Evolutionary conservation across 208 protist genomes (phyloP).

Genomic region (Strigomonas culicis): DNA sequence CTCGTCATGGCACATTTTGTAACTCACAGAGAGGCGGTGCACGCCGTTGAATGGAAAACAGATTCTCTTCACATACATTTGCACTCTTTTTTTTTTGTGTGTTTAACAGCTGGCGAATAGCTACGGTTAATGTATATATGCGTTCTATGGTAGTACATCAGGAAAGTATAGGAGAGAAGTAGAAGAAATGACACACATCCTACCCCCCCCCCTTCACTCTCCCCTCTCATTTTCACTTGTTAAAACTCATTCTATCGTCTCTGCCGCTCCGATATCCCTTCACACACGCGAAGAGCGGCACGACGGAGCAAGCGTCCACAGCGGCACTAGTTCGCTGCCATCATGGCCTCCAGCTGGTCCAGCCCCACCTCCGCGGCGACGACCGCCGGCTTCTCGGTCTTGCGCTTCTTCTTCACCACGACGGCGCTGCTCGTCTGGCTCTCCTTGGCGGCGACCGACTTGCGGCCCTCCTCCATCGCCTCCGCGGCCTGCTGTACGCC

Average conservation of each 20-base stretch:
- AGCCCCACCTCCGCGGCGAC: conserved; percentile 8
- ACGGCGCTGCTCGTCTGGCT: conserved; percentile 12
- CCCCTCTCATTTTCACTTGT: background rate
- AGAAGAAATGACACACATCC: background rate
- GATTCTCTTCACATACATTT: background rate
- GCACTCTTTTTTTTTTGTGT: background rate
- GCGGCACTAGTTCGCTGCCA: background rate
- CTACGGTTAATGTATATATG: background rate
- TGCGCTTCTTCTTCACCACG: conserved; percentile 72
- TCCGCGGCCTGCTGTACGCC: conserved; percentile 23
- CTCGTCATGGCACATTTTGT: no score
- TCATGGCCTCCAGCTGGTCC: conserved; percentile 7
- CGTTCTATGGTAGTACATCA: background rate
- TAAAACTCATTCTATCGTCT: background rate
- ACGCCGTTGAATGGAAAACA: background rate
- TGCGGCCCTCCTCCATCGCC: conserved; percentile 21
- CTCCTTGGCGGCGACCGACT: conserved; percentile 1
- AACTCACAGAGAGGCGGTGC: background rate
- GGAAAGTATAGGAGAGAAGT: background rate
- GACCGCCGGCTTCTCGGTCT: conserved; percentile 34
- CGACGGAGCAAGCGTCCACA: background rate
- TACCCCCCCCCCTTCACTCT: background rate
- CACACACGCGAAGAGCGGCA: background rate
- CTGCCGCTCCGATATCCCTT: background rate
- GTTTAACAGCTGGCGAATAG: background rate